These are phyloP conservation scores for Cryptococcus sp. DNA, from an alignment of 1,284 basidiomycete genomes.

Conservation along the genomic window DNA sequence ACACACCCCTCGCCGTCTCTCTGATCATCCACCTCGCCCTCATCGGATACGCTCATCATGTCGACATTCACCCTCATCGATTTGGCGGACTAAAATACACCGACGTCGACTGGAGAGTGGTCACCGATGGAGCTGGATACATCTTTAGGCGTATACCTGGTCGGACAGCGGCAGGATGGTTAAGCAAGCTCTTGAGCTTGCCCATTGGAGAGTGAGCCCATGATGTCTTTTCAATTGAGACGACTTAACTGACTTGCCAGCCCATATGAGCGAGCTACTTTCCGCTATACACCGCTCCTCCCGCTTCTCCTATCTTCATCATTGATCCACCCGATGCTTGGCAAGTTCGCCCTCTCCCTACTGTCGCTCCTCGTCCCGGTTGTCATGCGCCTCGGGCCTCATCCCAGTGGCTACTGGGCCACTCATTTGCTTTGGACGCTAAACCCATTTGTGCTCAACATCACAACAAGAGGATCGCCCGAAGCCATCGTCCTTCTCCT, in stretches of 20 bases:
- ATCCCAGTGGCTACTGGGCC: conserved; percentile 18
- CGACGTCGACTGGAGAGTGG: conserved; percentile 94
- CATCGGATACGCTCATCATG: conserved; percentile 35
- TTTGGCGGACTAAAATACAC: conserved; percentile 72
- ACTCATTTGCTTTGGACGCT: conserved; percentile 64
- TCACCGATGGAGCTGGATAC: conserved; percentile 66
- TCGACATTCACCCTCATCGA: conserved; percentile 36
- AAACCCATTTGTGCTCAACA: conserved; percentile 91
- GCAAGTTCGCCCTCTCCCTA: conserved; percentile 82
- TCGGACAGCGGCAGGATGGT: conserved; percentile 56
- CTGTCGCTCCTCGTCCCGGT: conserved; percentile 77
- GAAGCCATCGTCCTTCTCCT: conserved; percentile 80
- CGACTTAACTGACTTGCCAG: conserved; percentile 48
- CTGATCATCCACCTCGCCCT: conserved; percentile 27
- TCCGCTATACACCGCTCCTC: conserved; percentile 91
- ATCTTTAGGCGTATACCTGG: conserved; percentile 31
- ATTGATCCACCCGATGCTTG: conserved; percentile 71
- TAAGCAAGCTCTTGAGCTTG: conserved; percentile 49
- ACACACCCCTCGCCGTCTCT: conserved; percentile 12
- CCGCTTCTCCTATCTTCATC: conserved; percentile 78
- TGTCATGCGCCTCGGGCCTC: conserved; percentile 57
- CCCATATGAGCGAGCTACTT: conserved; percentile 89
- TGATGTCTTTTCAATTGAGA: not conserved
- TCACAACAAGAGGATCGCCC: conserved; percentile 92
- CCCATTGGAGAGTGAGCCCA: conserved; percentile 51